Evolutionary conservation across 192 early-diverging fungal genomes (phyloP), one percentile per base, ranked within the genome.

Genomic region (Lobosporangium transversale): DNA sequence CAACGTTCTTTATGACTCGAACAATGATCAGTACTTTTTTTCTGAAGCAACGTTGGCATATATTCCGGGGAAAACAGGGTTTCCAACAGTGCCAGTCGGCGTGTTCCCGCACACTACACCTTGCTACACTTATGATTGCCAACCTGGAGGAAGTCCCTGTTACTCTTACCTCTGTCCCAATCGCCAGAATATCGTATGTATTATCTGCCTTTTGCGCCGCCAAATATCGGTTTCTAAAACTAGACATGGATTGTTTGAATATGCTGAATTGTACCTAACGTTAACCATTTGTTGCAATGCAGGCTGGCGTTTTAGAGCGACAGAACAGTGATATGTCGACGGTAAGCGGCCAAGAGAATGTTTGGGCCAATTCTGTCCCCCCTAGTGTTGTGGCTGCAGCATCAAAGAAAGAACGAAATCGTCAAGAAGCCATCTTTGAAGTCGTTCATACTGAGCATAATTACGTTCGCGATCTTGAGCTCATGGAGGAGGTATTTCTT

Each of bases 381-480:
- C 23, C 64, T 26, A 66, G 64, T 29, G 31, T 76, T 29, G 50
- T 66, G 26, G 64, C 64, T 8, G 59, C 51, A 27, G 64, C 64
- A 29, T 68, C 83, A 52, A 61, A 81, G 23, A 86, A 88, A 35
- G 95, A 96, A 53, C 85, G 90, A 9, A 89, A 92, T 58, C 84
- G 97, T 45, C 97, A 99, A 63, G 97, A 99, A 80, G 91, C 97
- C 18, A 97, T 99, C 53, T 94, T 90, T 69, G 97, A 99, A 69
- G 90, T 97, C 6, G 86, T 96, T 26, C 85, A 89, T 54, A 97
- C 96, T 2, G 97, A 99, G 83, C 85, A 86, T 18, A 95, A 96
- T 70, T 99, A 96, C 67, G 88, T 94, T 20, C 84, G 87, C 21
- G 97, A 99, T 85, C 85, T 99, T 31, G 85, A 92, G 36, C 87